Conservation (phyloP, 805 yeast species). For the Brettanomyces nanus region DNA sequence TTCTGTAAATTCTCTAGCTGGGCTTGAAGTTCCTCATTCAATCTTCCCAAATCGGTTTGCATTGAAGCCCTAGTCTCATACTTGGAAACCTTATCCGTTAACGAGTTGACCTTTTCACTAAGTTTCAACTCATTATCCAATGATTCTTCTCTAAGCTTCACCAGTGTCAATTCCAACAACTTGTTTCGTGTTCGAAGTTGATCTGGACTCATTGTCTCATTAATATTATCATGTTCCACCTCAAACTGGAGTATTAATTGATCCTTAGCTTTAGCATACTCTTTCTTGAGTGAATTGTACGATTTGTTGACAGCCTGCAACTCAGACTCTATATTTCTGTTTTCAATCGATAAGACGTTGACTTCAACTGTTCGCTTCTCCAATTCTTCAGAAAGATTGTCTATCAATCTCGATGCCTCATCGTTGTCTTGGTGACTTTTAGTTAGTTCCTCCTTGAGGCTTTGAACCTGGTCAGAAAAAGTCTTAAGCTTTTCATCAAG, state of each 20-base stretch:
- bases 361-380: conserved; percentile 36
- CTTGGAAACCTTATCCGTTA: neutral
- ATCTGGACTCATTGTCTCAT: neutral
- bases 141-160: conserved; percentile 25
- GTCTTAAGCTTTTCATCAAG: conserved; percentile 1
- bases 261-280: conserved; percentile 22
- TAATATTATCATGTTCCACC: neutral
- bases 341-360: conserved; percentile 31
- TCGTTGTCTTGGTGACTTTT: neutral
- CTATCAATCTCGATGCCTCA: neutral
- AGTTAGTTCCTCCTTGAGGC: conserved; percentile 19
- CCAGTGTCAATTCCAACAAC: conserved; percentile 34
- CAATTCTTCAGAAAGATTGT: conserved; percentile 13
- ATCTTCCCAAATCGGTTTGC: conserved; percentile 5
- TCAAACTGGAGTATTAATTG: neutral
- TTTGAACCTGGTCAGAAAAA: conserved; percentile 43
- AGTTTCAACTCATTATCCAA: conserved; percentile 22
- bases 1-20: conserved; percentile 23
- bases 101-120: conserved; percentile 7
- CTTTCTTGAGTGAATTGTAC: conserved; percentile 23
- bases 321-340: conserved; percentile 16
- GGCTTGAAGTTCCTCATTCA: conserved; percentile 20
- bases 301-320: conserved; percentile 20
- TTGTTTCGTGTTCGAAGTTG: conserved; percentile 24
- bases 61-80: conserved; percentile 2